phyloP scores from a whole-genome alignment of 352 stramenopile species.

The Pythium vanterpoolii region DNA sequence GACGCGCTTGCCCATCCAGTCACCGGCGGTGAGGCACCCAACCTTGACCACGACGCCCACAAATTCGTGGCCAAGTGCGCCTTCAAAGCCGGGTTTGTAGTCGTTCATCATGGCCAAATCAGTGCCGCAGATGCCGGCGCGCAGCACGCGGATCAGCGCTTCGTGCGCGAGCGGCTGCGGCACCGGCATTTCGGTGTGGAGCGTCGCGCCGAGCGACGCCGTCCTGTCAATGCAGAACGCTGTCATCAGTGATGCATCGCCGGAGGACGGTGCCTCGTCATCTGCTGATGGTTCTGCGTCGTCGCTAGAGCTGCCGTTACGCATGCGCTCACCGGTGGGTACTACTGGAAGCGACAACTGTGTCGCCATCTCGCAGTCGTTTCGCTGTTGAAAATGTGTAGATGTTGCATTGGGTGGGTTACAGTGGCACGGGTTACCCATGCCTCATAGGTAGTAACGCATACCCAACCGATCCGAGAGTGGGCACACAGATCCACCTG shows the following conservation, averaged over 20 bases:
- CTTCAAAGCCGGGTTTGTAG: constrained; percentile 70
- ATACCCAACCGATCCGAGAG: not conserved
- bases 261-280: not conserved
- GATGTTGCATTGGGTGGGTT: too few species aligned
- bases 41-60: constrained; percentile 80
- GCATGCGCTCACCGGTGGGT: too few species aligned
- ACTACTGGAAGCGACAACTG: too few species aligned
- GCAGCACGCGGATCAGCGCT: constrained; percentile 56
- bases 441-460: too few species aligned
- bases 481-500: not conserved
- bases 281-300: not conserved
- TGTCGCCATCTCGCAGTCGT: too few species aligned
- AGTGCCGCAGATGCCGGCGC: constrained; percentile 69
- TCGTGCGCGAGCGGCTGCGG: constrained; percentile 36
- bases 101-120: constrained; percentile 72
- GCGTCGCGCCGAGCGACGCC: constrained; percentile 7
- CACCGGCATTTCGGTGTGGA: constrained; percentile 37
- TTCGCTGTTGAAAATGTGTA: too few species aligned
- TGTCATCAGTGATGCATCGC: too few species aligned
- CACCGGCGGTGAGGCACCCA: constrained; percentile 24
- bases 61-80: constrained; percentile 87
- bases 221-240: constrained; percentile 46
- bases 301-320: too few species aligned
- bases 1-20: constrained; percentile 76
- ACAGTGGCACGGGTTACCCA: too few species aligned